phyloP scores from a whole-genome alignment of 441 rosid species.

The Omphalea diandra region DNA sequence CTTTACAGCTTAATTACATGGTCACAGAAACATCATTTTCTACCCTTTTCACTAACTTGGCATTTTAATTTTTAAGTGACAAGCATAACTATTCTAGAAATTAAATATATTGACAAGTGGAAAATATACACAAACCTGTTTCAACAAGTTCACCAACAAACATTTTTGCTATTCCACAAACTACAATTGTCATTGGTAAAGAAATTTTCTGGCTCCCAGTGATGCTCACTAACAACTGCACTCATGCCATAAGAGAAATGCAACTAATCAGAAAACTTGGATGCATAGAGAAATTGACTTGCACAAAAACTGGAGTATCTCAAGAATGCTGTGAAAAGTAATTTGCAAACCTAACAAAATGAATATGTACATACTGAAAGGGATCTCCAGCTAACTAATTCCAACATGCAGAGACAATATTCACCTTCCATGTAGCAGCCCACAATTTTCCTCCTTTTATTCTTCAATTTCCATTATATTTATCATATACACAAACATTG shows the following conservation, averaged over 20 bases:
- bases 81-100: constrained; percentile 5
- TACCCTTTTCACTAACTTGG: background rate
- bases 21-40: background rate
- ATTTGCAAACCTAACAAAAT: background rate
- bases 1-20: background rate
- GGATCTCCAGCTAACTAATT: background rate
- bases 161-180: constrained; percentile 94
- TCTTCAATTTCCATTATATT: background rate
- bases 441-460: background rate
- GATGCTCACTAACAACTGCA: constrained; percentile 72
- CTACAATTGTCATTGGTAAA: constrained; percentile 77
- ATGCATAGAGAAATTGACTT: constrained; percentile 3
- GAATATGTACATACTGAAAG: background rate
- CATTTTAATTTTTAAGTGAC: background rate
- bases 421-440: no score
- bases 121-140: constrained; percentile 50
- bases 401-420: background rate
- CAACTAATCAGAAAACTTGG: background rate
- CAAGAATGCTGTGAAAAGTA: no score
- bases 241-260: constrained; percentile 16
- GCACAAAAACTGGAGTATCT: background rate
- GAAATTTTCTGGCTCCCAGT: constrained; percentile 80
- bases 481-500: background rate
- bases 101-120: no score
- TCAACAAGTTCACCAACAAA: constrained; percentile 97